These are phyloP conservation scores for Lanmaoa rubissima DNA, from an alignment of 768 basidiomycete species.

Conservation along the genomic window DNA sequence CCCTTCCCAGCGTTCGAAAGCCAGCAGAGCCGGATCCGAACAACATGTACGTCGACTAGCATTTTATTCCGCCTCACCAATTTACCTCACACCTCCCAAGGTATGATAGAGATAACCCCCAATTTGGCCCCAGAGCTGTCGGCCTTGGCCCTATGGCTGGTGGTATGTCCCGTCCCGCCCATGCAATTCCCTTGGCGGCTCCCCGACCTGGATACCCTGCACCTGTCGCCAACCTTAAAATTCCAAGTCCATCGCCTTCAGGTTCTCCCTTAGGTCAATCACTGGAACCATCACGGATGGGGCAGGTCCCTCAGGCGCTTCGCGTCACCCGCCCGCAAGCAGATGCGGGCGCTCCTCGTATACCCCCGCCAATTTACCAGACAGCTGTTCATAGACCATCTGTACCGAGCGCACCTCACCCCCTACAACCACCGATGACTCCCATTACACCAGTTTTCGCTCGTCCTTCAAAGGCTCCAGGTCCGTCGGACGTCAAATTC, in stretches of 20 bases:
- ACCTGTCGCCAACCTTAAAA: slow-evolving; percentile 62
- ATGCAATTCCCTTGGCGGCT: slow-evolving; percentile 52
- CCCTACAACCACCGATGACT: slow-evolving; percentile 71
- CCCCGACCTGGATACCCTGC: slow-evolving; percentile 75
- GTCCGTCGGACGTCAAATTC: slow-evolving; percentile 47
- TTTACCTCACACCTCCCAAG: slow-evolving; percentile 33
- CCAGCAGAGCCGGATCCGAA: slow-evolving; percentile 51
- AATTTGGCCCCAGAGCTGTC: slow-evolving; percentile 53
- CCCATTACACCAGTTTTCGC: slow-evolving; percentile 80
- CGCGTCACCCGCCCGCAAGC: slow-evolving; percentile 19
- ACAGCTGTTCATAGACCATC: slow-evolving; percentile 30
- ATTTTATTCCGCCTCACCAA: slow-evolving; percentile 7
- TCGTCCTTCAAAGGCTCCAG: slow-evolving; percentile 47
- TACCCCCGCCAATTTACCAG: slow-evolving; percentile 34
- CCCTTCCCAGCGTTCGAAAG: slow-evolving; percentile 40
- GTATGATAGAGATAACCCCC: slow-evolving; percentile 57
- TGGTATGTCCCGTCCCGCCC: slow-evolving; percentile 29
- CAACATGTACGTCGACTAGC: slow-evolving; percentile 54
- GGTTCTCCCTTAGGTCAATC: slow-evolving; percentile 32
- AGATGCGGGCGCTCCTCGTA: slow-evolving; percentile 20
- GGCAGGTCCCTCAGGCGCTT: slow-evolving; percentile 30
- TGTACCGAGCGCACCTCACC: slow-evolving; percentile 61
- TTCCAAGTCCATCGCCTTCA: slow-evolving; percentile 47
- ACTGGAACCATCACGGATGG: slow-evolving; percentile 25
- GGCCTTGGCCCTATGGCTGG: slow-evolving; percentile 48